Evolutionary conservation across 345 rosid species (phyloP).

Genomic region (Sapria himalayana): DNA sequence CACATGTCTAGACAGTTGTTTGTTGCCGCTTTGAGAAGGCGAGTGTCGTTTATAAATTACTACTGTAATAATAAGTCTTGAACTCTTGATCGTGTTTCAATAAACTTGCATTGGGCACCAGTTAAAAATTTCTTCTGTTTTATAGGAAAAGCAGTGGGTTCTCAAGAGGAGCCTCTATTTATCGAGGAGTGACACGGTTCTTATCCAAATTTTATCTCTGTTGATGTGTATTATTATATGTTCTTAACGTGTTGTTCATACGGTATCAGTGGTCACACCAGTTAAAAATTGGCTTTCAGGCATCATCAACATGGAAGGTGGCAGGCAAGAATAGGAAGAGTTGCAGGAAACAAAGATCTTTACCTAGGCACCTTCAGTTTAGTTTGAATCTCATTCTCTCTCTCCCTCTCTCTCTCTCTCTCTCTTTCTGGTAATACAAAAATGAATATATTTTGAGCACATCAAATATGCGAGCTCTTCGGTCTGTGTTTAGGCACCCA

Average conservation of each 20-base stretch:
- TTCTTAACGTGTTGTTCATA: no score
- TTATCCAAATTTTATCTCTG: conserved; percentile 9
- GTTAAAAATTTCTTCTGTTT: neutral
- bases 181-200: conserved; percentile 92
- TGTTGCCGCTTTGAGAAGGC: conserved; percentile 87
- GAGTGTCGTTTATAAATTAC: no score
- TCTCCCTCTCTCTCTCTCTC: neutral
- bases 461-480: no score
- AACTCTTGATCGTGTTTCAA: no score
- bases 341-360: conserved; percentile 94
- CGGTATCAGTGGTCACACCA: neutral
- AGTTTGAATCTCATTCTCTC: conserved; percentile 17
- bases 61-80: no score
- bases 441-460: no score
- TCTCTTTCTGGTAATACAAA: conserved; percentile 1
- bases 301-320: conserved; percentile 98
- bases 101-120: no score
- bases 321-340: conserved; percentile 97
- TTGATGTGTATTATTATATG: no score
- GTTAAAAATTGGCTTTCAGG: conserved; percentile 16
- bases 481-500: conserved; percentile 37
- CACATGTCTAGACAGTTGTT: conserved; percentile 87
- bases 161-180: conserved; percentile 92
- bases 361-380: conserved; percentile 95
- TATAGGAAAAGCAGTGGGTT: conserved; percentile 87